phyloP scores from a whole-genome alignment of 352 stramenopile genomes.

The Pythium aquatile region DNA sequence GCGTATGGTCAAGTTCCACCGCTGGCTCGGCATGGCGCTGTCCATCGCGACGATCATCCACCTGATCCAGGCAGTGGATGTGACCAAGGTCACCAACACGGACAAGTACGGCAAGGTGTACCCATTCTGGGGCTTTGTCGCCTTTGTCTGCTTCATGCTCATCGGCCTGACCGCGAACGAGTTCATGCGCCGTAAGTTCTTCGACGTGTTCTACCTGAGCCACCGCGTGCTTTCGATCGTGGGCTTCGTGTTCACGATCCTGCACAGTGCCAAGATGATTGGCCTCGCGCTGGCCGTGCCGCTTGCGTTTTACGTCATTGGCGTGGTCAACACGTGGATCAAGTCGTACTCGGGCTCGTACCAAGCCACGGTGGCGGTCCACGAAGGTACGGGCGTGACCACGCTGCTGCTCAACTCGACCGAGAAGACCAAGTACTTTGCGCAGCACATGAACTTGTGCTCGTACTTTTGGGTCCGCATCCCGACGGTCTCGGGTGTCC shows the following conservation, averaged over 20 bases:
- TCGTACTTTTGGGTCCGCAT: constrained; percentile 81
- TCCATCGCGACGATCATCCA: constrained; percentile 59
- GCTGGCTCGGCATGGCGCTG: constrained; percentile 68
- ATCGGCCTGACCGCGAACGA: constrained; percentile 60
- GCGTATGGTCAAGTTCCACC: constrained; percentile 84
- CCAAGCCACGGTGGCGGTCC: constrained; percentile 41
- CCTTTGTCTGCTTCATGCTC: constrained; percentile 52
- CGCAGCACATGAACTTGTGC: constrained; percentile 48
- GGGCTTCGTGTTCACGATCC: constrained; percentile 72
- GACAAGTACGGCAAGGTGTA: constrained; percentile 52
- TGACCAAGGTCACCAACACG: constrained; percentile 38
- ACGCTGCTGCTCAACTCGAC: constrained; percentile 56
- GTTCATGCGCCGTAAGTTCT: constrained; percentile 63
- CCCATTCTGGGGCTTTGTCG: constrained; percentile 62
- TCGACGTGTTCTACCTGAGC: constrained; percentile 75
- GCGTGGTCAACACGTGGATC: constrained; percentile 52
- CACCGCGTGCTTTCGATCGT: constrained; percentile 73
- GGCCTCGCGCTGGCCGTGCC: constrained; percentile 56
- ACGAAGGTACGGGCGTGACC: constrained; percentile 40
- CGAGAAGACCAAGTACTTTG: constrained; percentile 57
- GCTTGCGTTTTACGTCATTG: constrained; percentile 58
- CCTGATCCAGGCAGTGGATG: constrained; percentile 44
- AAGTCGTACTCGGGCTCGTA: constrained; percentile 46
- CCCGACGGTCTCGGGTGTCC: constrained; percentile 51
- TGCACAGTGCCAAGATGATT: constrained; percentile 62